Percentiles rank a stretch among this genome's conserved stretches.
Evolutionary conservation across 2,329 filamentous ascomycete species (phyloP).

Genomic region (Madurella fahalii): DNA sequence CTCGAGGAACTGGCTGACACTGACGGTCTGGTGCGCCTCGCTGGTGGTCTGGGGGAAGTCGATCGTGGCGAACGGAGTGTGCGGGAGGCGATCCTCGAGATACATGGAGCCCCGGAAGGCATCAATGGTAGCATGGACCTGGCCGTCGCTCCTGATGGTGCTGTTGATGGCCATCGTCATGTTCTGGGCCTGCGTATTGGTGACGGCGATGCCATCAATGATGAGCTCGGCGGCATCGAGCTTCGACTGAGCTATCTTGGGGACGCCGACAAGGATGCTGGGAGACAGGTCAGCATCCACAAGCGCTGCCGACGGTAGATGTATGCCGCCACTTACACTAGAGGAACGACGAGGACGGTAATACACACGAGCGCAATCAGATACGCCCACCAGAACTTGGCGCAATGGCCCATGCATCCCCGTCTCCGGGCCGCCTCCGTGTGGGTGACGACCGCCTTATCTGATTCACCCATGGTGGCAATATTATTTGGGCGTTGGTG

Average conservation of each 20-base stretch:
- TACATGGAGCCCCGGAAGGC: slow-evolving; percentile 52
- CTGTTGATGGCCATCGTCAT: slow-evolving; percentile 54
- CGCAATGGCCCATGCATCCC: slow-evolving; percentile 45
- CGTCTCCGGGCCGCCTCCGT: slow-evolving; percentile 39
- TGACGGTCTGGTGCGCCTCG: slow-evolving; percentile 47
- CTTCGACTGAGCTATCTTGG: slow-evolving; percentile 54
- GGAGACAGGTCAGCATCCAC: slow-evolving; percentile 9
- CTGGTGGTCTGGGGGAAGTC: slow-evolving; percentile 50
- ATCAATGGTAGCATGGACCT: slow-evolving; percentile 48
- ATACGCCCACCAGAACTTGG: slow-evolving; percentile 59
- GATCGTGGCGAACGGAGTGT: slow-evolving; percentile 48
- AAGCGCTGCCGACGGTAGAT: background rate
- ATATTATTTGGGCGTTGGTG: background rate
- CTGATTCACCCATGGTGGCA: slow-evolving; percentile 20
- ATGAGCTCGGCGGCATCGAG: slow-evolving; percentile 50
- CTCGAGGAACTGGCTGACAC: slow-evolving; percentile 46
- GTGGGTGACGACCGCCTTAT: slow-evolving; percentile 31
- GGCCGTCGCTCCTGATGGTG: slow-evolving; percentile 49
- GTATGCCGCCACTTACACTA: slow-evolving; percentile 49
- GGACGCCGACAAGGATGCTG: slow-evolving; percentile 54
- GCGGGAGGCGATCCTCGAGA: slow-evolving; percentile 45
- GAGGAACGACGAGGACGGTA: slow-evolving; percentile 51
- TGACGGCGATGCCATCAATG: slow-evolving; percentile 49
- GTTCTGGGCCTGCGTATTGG: slow-evolving; percentile 40
- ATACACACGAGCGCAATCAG: slow-evolving; percentile 48